Evolutionary conservation across 1,139 yeast genomes (phyloP).

Genomic region (Tardiomyces blankii): DNA sequence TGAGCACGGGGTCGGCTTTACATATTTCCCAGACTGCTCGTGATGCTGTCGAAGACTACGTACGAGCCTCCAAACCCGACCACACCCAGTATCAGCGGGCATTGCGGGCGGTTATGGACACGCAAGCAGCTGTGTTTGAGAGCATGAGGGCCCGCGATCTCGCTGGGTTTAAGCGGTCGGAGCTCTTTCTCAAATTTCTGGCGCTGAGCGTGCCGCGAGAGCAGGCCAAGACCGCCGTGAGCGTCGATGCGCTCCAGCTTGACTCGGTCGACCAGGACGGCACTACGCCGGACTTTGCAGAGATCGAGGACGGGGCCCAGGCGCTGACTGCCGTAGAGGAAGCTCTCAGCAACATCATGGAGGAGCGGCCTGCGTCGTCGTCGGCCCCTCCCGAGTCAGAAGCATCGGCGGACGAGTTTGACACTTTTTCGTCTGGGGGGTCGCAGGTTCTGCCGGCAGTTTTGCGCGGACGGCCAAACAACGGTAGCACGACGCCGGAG

Average conservation of each 20-base stretch:
- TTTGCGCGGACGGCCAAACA: too few relatives aligned
- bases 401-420: background rate
- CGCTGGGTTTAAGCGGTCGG: slow-evolving; percentile 46
- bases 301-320: slow-evolving; percentile 22
- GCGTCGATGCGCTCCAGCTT: slow-evolving; percentile 18
- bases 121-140: slow-evolving; percentile 43
- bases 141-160: slow-evolving; percentile 42
- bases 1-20: background rate
- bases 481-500: too few relatives aligned
- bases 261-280: slow-evolving; percentile 12
- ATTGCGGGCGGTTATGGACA: slow-evolving; percentile 41
- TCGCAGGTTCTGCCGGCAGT: background rate
- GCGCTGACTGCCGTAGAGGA: slow-evolving; percentile 57
- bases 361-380: slow-evolving; percentile 1
- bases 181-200: slow-evolving; percentile 34
- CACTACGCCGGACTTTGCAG: background rate
- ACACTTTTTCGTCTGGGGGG: background rate
- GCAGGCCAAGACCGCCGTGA: slow-evolving; percentile 4
- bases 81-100: slow-evolving; percentile 32
- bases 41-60: background rate
- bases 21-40: background rate
- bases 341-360: slow-evolving; percentile 55
- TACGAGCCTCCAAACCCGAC: background rate
- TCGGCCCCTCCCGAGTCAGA: background rate
- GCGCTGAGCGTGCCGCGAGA: slow-evolving; percentile 29